Evolutionary conservation across 352 stramenopile genomes (phyloP), one percentile per base, ranked within the genome.

Genomic region (Blastocystis sp.): DNA sequence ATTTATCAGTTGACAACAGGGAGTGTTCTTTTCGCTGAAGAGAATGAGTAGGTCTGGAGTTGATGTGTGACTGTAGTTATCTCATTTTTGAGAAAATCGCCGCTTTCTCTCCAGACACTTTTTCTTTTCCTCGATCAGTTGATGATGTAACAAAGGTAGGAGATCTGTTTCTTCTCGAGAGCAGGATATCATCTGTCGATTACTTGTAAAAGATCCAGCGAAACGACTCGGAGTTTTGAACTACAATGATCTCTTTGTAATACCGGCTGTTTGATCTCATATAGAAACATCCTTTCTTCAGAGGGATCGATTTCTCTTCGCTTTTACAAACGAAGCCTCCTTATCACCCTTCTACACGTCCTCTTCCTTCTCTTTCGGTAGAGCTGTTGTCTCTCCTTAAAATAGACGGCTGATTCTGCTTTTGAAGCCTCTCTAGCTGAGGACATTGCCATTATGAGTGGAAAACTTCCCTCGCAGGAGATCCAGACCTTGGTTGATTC

Each of bases 1-100:
- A 91, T 97, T 53, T 97, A 93, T 87, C 94, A 97, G 90, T 93
- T 97, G 91, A 91, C 95, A 4, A 93, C 95, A 0, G 94, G 94
- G 1, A 87, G 91, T 54, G 93, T 94, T 26, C 94, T 95, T 59
- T 97, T 97, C 90, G 92, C 93, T 3, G 95, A 93, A 0, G 94
- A 95, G 78, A 96, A 95, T 70, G 95, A 97, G 65, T 69, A 50
- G 6, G 41, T 24, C 43, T 66, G 37, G n/a, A 64, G 26, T 11
- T 34, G 18, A 47, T 8, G n/a, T 11, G 45, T 24, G 20, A 66
- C 30, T 43, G 30, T 47, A 85, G 73, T n/a, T 96, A 96, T 59
- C 91, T 96, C 11, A 96, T 94, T 50, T 96, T 96, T 90, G 93
- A 96, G 50, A 59, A 81, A 9, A 81, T 75, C 55, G 26, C 69